phyloP scores from a whole-genome alignment of 1,284 basidiomycete species.

The Leccinum fuscescens region DNA sequence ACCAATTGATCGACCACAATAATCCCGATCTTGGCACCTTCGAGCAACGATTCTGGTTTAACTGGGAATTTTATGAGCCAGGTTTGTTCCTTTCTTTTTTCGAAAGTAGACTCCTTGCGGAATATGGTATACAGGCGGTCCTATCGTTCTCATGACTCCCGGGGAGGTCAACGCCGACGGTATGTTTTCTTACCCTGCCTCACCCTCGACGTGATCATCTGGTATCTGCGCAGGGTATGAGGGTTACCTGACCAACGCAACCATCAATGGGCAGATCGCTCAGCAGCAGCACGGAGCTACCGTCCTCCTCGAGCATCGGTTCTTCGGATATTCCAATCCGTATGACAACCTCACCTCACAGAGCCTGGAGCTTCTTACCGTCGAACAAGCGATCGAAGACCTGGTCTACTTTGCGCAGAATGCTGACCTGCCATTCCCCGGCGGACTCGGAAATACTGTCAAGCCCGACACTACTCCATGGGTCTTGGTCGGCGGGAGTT shows the following conservation, averaged over 20 bases:
- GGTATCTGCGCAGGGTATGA: constrained; percentile 41
- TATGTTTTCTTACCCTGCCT: background rate
- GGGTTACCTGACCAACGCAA: constrained; percentile 61
- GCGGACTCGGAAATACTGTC: constrained; percentile 47
- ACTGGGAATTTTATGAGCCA: constrained; percentile 58
- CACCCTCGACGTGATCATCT: constrained; percentile 17
- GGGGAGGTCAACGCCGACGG: constrained; percentile 48
- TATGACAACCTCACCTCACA: constrained; percentile 56
- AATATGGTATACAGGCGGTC: constrained; percentile 49
- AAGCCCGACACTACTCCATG: constrained; percentile 61
- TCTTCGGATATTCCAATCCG: constrained; percentile 56
- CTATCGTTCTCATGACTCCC: constrained; percentile 60
- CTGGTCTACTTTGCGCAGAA: constrained; percentile 68
- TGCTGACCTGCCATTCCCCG: constrained; percentile 63
- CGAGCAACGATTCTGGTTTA: constrained; percentile 69
- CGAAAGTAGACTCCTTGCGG: background rate
- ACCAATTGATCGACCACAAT: constrained; percentile 71
- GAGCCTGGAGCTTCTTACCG: constrained; percentile 58
- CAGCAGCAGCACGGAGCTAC: constrained; percentile 63
- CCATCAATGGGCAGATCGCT: constrained; percentile 65
- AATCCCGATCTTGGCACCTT: constrained; percentile 69
- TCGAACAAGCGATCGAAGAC: constrained; percentile 72
- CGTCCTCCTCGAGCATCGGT: constrained; percentile 59
- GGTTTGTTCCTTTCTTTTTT: constrained; percentile 34
- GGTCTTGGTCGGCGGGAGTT: constrained; percentile 69